Percentiles rank a stretch among this genome's conserved stretches.
These are phyloP conservation scores for Psidium guajava DNA, from an alignment of 345 rosid species.

Conservation along the genomic window DNA sequence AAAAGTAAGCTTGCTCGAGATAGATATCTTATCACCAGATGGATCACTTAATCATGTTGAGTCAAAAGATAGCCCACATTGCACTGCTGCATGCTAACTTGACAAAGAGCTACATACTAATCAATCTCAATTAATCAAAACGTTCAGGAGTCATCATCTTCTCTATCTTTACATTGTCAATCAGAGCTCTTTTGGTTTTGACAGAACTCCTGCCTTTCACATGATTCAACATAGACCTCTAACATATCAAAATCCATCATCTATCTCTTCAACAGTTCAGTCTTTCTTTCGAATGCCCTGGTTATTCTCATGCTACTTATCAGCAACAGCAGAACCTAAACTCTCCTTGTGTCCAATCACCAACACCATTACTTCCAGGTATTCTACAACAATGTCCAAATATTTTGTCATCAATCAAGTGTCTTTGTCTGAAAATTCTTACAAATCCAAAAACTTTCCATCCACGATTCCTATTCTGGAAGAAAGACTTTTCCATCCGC, in stretches of 20 bases:
- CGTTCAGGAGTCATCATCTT: not conserved
- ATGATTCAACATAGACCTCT: not conserved
- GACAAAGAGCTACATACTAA: not conserved
- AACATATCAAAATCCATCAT: not conserved
- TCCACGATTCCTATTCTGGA: not conserved
- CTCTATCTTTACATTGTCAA: not conserved
- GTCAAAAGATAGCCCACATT: not conserved
- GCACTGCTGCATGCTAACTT: not conserved
- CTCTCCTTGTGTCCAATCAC: not conserved
- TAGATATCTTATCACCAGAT: not conserved
- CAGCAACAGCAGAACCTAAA: not conserved
- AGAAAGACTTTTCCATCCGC: not conserved
- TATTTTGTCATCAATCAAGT: not conserved
- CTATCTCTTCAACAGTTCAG: not conserved
- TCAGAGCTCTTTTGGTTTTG: not conserved
- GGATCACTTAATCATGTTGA: not conserved
- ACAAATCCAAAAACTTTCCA: not conserved
- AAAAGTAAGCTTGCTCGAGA: not conserved
- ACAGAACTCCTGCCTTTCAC: not conserved
- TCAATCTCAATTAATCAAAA: not conserved
- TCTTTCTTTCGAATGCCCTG: not conserved
- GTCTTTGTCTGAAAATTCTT: not conserved
- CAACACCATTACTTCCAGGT: not conserved
- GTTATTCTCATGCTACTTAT: not conserved
- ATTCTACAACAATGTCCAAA: not conserved